Evolutionary conservation across 768 basidiomycete genomes (phyloP).

Genomic region (Clitopilus hobsonii): DNA sequence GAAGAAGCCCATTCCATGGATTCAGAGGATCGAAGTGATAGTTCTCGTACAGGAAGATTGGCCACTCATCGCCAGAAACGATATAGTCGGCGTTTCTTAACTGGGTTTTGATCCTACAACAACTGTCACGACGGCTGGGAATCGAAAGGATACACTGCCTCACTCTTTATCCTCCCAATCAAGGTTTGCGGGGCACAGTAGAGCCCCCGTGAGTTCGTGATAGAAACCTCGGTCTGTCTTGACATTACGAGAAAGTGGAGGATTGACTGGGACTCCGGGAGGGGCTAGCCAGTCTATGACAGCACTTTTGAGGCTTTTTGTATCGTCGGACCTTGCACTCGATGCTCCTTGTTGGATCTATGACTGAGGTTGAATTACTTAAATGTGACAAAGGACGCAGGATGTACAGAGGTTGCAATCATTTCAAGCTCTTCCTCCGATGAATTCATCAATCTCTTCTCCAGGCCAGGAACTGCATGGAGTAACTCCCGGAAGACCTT

Average conservation of each 20-base stretch:
- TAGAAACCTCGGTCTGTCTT: conserved; percentile 9
- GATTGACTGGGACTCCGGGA: conserved; percentile 7
- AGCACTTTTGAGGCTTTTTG: conserved; percentile 12
- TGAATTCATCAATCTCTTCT: background rate
- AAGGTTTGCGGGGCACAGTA: conserved; percentile 10
- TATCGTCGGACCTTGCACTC: conserved; percentile 14
- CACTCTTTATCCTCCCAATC: conserved; percentile 10
- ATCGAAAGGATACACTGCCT: background rate
- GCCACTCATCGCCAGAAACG: conserved; percentile 20
- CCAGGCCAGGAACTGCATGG: background rate
- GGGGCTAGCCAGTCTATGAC: conserved; percentile 21
- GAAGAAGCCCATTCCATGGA: conserved; percentile 21
- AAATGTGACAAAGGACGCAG: background rate
- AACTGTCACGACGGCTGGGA: background rate
- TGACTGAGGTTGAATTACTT: conserved; percentile 8
- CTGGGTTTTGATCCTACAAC: conserved; percentile 4
- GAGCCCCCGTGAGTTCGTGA: conserved; percentile 10
- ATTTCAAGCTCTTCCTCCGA: background rate
- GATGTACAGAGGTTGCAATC: background rate
- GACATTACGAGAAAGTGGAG: conserved; percentile 6
- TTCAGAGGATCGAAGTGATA: conserved; percentile 16
- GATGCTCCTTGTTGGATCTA: conserved; percentile 19
- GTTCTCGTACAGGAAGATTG: conserved; percentile 14
- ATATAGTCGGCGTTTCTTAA: conserved; percentile 10
- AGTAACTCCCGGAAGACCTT: background rate